Base-by-base conservation (phyloP, 768 basidiomycete genomes). In the Paxillus rubicundulus region DNA sequence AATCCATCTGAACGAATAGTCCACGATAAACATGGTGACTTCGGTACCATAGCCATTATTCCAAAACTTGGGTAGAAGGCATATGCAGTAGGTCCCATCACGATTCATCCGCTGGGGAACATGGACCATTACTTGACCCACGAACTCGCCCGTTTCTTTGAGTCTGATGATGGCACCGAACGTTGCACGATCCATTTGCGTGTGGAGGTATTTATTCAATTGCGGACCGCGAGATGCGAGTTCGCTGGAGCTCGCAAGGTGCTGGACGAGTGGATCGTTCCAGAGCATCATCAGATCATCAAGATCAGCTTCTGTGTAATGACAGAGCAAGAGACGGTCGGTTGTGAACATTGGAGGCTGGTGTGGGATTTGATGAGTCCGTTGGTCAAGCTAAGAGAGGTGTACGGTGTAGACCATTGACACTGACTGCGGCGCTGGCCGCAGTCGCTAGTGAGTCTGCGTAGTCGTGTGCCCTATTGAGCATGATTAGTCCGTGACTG, bases 1-100 rank as follows among this genome's bases (percentile, higher is more conserved):
- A 44, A 79, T 57, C 61, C 68, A 68, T 38, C 66, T 51, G 28
- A 79, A 79, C 20, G 66, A 66, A 50, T 77, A 64, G 28, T 76
- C 73, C 12, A 76, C 58, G 32, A 78, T 59, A 55, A 74, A 78
- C 30, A 57, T 58, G 45, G 71, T 70, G 42, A 69, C 68, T 46
- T 78, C 75, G 30, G 63, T 70, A 3, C 77, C 77, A 48, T 72
- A 77, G 1, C 77, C 77, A 16, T 66, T 63, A 12, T 64, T 60
- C 72, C 77, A 75, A 47, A 70, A 71, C 48, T 61, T 34, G 2
- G 61, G 60, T 9, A 41, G 45, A 14, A 74, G 56, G 38, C 65
- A 68, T 44, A 74, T 66, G 2, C 68, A 65, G 30, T 71, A 64
- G 27, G 56, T 54, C 45, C 70, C 70, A 49, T 72, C 64, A 54